phyloP scores from a whole-genome alignment of 78 protist species.

The Capsaspora owczarzaki region DNA sequence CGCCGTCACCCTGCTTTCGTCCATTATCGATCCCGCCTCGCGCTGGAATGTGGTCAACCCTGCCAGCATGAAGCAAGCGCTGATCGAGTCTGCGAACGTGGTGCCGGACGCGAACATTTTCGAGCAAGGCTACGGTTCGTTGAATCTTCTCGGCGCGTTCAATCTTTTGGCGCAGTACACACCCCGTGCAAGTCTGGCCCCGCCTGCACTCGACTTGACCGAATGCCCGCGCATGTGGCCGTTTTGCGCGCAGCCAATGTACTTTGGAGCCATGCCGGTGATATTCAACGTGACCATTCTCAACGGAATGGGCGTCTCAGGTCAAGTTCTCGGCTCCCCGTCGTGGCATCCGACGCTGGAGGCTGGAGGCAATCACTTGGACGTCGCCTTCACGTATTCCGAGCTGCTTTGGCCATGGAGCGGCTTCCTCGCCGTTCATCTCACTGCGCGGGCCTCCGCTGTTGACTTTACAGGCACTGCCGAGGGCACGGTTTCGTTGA shows the following conservation, averaged over 20 bases:
- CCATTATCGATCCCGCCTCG: neutral
- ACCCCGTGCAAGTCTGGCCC: constrained; percentile 14
- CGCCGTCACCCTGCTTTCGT: constrained; percentile 40
- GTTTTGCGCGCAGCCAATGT: constrained; percentile 81
- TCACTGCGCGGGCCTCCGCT: neutral
- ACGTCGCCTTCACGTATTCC: neutral
- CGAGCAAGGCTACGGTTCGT: constrained; percentile 73
- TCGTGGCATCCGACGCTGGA: neutral
- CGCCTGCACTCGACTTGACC: constrained; percentile 51
- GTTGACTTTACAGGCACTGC: neutral
- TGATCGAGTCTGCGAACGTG: constrained; percentile 37
- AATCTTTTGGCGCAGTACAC: neutral
- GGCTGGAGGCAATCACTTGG: neutral
- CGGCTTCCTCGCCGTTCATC: constrained; percentile 59
- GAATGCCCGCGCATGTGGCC: constrained; percentile 85
- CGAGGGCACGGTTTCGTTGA: neutral
- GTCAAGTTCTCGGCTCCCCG: neutral
- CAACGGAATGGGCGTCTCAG: constrained; percentile 33
- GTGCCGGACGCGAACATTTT: constrained; percentile 32
- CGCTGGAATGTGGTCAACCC: constrained; percentile 54
- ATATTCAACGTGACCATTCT: constrained; percentile 72
- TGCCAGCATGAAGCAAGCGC: constrained; percentile 60
- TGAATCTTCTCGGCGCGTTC: constrained; percentile 35
- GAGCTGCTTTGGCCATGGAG: constrained; percentile 76
- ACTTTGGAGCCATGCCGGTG: constrained; percentile 53